phyloP scores from a whole-genome alignment of 2,329 filamentous ascomycete species.

The Monosporascus sp. region DNA sequence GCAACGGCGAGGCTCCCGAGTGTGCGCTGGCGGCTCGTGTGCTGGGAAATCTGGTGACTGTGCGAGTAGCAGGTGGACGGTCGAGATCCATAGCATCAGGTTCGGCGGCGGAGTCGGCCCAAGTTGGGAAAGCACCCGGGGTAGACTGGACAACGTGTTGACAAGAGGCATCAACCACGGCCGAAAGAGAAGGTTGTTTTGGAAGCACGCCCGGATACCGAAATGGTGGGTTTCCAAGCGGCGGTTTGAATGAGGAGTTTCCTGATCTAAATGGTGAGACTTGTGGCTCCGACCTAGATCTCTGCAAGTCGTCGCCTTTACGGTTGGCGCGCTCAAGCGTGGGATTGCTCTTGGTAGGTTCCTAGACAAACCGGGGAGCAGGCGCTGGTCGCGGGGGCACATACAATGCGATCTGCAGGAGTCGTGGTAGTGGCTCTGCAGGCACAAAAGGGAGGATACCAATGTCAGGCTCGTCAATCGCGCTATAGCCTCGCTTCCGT shows the following conservation, averaged over 20 bases:
- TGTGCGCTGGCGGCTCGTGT: background rate
- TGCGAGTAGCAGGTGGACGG: background rate
- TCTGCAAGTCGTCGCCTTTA: background rate
- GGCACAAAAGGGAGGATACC: background rate
- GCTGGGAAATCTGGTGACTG: background rate
- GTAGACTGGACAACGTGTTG: background rate
- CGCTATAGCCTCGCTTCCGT: background rate
- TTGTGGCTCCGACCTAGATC: background rate
- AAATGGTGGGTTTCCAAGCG: background rate
- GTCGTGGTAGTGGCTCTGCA: background rate
- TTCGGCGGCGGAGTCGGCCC: background rate
- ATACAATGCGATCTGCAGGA: background rate
- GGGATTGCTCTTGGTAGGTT: background rate
- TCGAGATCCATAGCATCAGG: background rate
- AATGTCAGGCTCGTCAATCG: background rate
- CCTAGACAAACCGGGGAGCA: background rate
- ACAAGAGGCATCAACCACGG: background rate
- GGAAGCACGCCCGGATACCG: background rate
- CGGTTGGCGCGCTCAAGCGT: background rate
- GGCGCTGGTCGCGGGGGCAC: background rate
- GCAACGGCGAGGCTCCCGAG: too few relatives aligned
- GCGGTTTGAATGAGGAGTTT: background rate
- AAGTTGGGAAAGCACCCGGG: background rate
- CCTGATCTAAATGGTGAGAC: background rate
- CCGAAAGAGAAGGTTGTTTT: background rate